These are phyloP conservation scores for Penicillium expansum DNA, from an alignment of 2,329 filamentous ascomycete genomes.

Conservation along the genomic window DNA sequence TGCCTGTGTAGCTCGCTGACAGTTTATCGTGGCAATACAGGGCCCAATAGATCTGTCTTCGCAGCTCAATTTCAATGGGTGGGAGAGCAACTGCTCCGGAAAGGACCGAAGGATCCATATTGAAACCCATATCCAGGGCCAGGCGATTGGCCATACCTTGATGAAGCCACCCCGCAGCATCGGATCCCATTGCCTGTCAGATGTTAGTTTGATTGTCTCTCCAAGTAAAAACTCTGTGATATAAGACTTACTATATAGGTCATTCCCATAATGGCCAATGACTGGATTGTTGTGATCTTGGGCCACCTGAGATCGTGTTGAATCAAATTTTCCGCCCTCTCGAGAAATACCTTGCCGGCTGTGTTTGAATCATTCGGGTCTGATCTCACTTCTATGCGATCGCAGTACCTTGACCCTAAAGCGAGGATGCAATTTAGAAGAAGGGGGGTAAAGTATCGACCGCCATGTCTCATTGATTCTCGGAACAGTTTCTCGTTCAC, in stretches of 20 bases:
- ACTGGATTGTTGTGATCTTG: constrained; percentile 40
- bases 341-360: constrained; percentile 33
- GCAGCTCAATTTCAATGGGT: too few species aligned
- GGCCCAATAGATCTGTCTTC: too few species aligned
- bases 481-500: constrained; percentile 39
- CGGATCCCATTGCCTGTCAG: constrained; percentile 33
- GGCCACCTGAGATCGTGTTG: constrained; percentile 28
- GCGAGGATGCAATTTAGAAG: constrained; percentile 38
- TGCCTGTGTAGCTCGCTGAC: constrained; percentile 35
- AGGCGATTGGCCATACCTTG: constrained; percentile 41
- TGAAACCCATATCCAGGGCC: constrained; percentile 40
- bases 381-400: constrained; percentile 31
- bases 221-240: background rate
- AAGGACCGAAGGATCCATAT: constrained; percentile 33
- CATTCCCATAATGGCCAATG: constrained; percentile 31
- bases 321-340: constrained; percentile 26
- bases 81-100: constrained; percentile 26
- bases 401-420: constrained; percentile 35
- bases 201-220: background rate
- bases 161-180: constrained; percentile 39
- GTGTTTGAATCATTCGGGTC: constrained; percentile 34
- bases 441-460: constrained; percentile 33
- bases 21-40: constrained; percentile 39
- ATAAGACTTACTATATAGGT: constrained; percentile 27
- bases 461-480: constrained; percentile 24